Conservation (phyloP, 2,329 filamentous ascomycete species). For the Dactylellina parvicollis region DNA sequence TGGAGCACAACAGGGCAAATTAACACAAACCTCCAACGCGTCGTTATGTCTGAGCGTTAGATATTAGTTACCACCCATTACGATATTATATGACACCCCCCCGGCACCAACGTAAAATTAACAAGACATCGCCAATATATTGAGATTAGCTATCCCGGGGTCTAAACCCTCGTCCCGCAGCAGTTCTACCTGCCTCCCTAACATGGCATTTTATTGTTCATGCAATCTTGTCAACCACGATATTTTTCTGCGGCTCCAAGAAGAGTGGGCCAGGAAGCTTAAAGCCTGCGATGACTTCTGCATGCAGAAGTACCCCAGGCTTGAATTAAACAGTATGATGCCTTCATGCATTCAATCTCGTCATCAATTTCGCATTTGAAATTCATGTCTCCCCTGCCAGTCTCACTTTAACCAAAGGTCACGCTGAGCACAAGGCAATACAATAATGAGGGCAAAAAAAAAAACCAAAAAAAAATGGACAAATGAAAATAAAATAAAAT, state of each 20-base stretch:
- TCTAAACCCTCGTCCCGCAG: constrained; percentile 33
- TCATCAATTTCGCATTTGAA: constrained; percentile 14
- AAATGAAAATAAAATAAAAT: neutral
- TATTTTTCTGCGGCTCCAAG: constrained; percentile 28
- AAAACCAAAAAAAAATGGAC: neutral
- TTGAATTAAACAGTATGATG: constrained; percentile 10
- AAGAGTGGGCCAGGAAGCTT: constrained; percentile 8
- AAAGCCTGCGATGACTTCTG: constrained; percentile 17
- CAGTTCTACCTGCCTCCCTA: constrained; percentile 27
- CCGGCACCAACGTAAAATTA: constrained; percentile 26
- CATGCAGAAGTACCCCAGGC: constrained; percentile 26
- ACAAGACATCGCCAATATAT: constrained; percentile 33
- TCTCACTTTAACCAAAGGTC: constrained; percentile 5
- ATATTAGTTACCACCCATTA: constrained; percentile 18
- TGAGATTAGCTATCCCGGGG: constrained; percentile 44
- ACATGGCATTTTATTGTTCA: constrained; percentile 42
- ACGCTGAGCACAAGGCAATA: neutral
- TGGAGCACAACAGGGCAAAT: constrained; percentile 8
- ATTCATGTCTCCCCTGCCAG: neutral
- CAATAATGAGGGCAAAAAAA: too few relatives aligned
- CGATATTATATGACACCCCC: constrained; percentile 46
- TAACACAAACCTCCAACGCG: constrained; percentile 46
- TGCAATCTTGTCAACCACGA: constrained; percentile 29
- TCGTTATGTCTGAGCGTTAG: constrained; percentile 11
- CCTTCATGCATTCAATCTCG: constrained; percentile 40